A percentile compares a stretch with the other conserved stretches of the same genome.
Evolutionary conservation across 805 yeast species (phyloP).

Genomic region (Ogataea populi-albae): DNA sequence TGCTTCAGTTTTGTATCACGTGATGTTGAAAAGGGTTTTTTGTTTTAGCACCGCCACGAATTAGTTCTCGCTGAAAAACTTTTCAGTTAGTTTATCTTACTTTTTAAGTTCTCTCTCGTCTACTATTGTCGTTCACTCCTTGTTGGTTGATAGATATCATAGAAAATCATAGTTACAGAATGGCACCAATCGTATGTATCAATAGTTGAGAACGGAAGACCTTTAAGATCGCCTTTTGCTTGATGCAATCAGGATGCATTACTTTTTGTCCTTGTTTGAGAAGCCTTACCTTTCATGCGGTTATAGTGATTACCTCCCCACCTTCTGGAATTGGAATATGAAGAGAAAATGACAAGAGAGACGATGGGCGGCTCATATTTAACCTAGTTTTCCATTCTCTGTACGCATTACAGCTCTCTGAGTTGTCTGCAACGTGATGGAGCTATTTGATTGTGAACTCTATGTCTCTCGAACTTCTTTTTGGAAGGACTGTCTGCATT

Average conservation of each 20-base stretch:
- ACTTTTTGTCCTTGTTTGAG: slow-evolving; percentile 6
- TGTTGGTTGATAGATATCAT: no score
- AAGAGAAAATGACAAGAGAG: slow-evolving; percentile 2
- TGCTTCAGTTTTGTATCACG: slow-evolving; percentile 6
- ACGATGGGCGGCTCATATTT: slow-evolving; percentile 17
- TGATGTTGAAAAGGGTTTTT: slow-evolving; percentile 5
- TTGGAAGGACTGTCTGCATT: no score
- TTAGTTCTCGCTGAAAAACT: no score
- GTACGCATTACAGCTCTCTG: background rate
- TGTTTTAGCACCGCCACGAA: no score
- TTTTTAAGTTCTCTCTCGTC: no score
- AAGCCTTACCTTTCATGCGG: slow-evolving; percentile 20
- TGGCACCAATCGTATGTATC: slow-evolving; percentile 39
- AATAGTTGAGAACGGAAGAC: no score
- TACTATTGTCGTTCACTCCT: slow-evolving; percentile 3
- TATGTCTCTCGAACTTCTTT: no score
- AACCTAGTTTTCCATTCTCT: slow-evolving; percentile 16
- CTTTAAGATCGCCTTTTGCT: no score
- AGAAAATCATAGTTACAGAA: no score
- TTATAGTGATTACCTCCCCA: slow-evolving; percentile 30
- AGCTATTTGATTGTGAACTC: no score
- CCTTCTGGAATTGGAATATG: slow-evolving; percentile 11
- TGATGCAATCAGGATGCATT: background rate
- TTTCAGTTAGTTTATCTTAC: no score
- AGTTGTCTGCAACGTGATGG: background rate